A percentile compares a stretch with the other conserved stretches of the same genome.
Evolutionary conservation across 192 early-diverging fungal genomes (phyloP).

Genomic region (Piromyces sp.): DNA sequence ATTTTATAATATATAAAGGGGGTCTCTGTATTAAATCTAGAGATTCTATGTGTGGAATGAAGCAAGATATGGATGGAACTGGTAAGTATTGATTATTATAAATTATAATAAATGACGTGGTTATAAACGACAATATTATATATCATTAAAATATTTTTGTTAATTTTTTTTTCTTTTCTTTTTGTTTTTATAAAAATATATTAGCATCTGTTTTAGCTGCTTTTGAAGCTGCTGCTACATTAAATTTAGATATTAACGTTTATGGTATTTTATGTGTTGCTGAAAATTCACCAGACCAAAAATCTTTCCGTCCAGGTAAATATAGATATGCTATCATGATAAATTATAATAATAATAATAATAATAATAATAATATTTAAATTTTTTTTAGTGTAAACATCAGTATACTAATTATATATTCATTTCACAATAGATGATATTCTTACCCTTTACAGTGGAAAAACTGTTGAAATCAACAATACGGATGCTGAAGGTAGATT

Average conservation of each 20-base stretch:
- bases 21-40: constrained; percentile 23
- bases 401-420: too few relatives aligned
- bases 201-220: constrained; percentile 18
- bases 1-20: neutral
- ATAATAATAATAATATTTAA: too few relatives aligned
- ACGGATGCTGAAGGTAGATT: constrained; percentile 29
- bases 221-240: constrained; percentile 18
- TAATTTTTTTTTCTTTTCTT: too few relatives aligned
- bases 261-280: constrained; percentile 29
- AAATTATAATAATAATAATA: too few relatives aligned
- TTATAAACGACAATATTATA: too few relatives aligned
- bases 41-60: constrained; percentile 16
- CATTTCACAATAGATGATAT: constrained; percentile 27
- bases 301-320: constrained; percentile 6
- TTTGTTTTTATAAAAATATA: too few relatives aligned
- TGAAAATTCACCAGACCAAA: constrained; percentile 16
- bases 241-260: constrained; percentile 4
- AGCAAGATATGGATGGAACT: constrained; percentile 33
- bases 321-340: too few relatives aligned
- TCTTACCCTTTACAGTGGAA: constrained; percentile 19
- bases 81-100: too few relatives aligned
- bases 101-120: too few relatives aligned
- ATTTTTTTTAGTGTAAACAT: too few relatives aligned
- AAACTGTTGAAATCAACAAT: constrained; percentile 39
- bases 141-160: too few relatives aligned